These are phyloP conservation scores for Hypoxylon rubiginosum DNA, from an alignment of 2,329 filamentous ascomycete species.

Conservation along the genomic window DNA sequence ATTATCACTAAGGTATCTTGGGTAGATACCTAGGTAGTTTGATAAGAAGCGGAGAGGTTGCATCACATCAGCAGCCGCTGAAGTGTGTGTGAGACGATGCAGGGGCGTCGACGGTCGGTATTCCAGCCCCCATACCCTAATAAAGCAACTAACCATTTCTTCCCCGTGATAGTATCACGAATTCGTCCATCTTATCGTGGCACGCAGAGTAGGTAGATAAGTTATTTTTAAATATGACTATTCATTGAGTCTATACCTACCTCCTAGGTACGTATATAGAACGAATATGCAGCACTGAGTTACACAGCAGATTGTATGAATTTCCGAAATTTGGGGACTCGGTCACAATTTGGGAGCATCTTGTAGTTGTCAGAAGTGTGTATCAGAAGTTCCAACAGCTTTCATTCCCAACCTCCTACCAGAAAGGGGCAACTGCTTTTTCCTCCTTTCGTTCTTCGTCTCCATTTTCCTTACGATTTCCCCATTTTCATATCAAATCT, in stretches of 20 bases:
- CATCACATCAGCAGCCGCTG: conserved; percentile 16
- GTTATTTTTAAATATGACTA: background rate
- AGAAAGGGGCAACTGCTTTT: background rate
- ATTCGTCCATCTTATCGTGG: background rate
- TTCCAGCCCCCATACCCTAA: background rate
- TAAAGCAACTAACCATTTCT: conserved; percentile 1
- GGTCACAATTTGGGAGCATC: background rate
- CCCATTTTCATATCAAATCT: background rate
- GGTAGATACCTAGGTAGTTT: background rate
- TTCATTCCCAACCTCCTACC: background rate
- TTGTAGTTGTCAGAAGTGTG: conserved; percentile 3
- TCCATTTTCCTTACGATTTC: background rate
- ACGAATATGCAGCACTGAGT: background rate
- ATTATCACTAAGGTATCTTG: background rate
- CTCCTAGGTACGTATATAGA: background rate
- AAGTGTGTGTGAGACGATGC: conserved; percentile 15
- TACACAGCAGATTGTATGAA: conserved; percentile 9
- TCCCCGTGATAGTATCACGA: background rate
- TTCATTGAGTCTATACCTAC: background rate
- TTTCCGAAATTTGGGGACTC: background rate
- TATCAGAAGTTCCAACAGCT: conserved; percentile 2
- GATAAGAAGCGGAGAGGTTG: conserved; percentile 10
- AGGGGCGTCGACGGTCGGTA: conserved; percentile 13
- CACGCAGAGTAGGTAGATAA: background rate
- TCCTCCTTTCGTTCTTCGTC: background rate